These are phyloP conservation scores for Phytophthora rubi DNA, from an alignment of 352 stramenopile genomes.

Conservation along the genomic window DNA sequence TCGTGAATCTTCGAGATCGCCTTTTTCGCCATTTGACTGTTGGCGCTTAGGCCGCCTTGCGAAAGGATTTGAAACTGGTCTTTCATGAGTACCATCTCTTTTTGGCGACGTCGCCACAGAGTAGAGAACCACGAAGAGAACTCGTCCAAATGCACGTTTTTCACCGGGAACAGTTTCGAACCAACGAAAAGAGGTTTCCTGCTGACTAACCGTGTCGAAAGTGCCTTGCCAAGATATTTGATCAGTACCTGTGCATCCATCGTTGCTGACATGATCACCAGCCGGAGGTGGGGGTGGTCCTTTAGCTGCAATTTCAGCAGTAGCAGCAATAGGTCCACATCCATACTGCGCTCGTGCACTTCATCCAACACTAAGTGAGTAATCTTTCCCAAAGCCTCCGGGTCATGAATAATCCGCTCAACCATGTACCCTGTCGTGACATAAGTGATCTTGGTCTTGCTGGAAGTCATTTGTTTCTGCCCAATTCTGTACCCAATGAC, in stretches of 20 bases:
- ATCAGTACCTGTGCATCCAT: constrained; percentile 93
- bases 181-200: constrained; percentile 82
- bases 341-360: constrained; percentile 95
- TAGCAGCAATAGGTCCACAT: constrained; percentile 96
- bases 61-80: constrained; percentile 49
- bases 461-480: constrained; percentile 91
- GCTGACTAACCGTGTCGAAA: constrained; percentile 56
- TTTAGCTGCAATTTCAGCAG: constrained; percentile 87
- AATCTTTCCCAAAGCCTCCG: constrained; percentile 83
- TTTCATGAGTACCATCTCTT: constrained; percentile 54
- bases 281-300: constrained; percentile 68
- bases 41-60: constrained; percentile 38
- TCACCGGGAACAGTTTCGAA: constrained; percentile 79
- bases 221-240: constrained; percentile 80
- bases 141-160: constrained; percentile 70
- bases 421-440: constrained; percentile 98
- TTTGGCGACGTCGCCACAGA: constrained; percentile 39
- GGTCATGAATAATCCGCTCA: constrained; percentile 93
- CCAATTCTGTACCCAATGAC: constrained; percentile 87
- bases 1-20: constrained; percentile 72
- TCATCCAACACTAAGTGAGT: constrained; percentile 98
- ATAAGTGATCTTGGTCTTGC: constrained; percentile 94
- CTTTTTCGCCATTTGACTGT: constrained; percentile 54
- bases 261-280: constrained; percentile 98
- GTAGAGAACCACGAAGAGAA: constrained; percentile 50